A percentile compares a stretch with the other conserved stretches of the same genome.
Conservation (phyloP, 2,329 filamentous ascomycete genomes). For the Phialophora verrucosa region DNA sequence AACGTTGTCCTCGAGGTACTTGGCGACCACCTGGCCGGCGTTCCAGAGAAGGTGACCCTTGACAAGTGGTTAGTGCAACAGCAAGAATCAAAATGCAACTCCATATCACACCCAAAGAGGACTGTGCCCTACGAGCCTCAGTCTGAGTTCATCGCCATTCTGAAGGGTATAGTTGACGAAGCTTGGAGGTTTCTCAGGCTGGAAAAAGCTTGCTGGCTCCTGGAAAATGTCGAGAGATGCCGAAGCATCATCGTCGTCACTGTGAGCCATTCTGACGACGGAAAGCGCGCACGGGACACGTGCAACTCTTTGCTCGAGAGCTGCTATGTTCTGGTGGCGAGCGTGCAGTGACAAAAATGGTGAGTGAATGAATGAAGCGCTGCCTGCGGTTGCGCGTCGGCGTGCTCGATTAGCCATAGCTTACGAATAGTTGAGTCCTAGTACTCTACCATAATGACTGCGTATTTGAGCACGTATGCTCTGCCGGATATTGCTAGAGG, state of each 20-base stretch:
- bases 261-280: slow-evolving; percentile 7
- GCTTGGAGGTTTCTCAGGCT: slow-evolving; percentile 76
- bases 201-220: slow-evolving; percentile 81
- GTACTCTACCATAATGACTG: not conserved
- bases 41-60: slow-evolving; percentile 90
- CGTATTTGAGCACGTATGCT: not conserved
- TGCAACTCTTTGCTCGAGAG: not conserved
- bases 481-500: not conserved
- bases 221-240: slow-evolving; percentile 68
- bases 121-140: slow-evolving; percentile 84
- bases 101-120: slow-evolving; percentile 72
- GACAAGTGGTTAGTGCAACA: slow-evolving; percentile 38
- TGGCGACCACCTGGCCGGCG: slow-evolving; percentile 76
- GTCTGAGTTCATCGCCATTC: slow-evolving; percentile 67
- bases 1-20: slow-evolving; percentile 76
- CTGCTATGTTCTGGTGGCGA: not conserved
- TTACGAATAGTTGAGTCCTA: not conserved
- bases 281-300: not conserved
- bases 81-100: slow-evolving; percentile 1
- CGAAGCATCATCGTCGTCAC: slow-evolving; percentile 43
- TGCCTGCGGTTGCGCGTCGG: not conserved
- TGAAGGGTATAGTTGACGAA: slow-evolving; percentile 73
- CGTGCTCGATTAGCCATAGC: not conserved
- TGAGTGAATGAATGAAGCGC: not conserved
- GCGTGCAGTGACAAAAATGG: not conserved